These are phyloP conservation scores for Amylostereum chailletii DNA, from an alignment of 1,284 basidiomycete genomes.

Conservation along the genomic window DNA sequence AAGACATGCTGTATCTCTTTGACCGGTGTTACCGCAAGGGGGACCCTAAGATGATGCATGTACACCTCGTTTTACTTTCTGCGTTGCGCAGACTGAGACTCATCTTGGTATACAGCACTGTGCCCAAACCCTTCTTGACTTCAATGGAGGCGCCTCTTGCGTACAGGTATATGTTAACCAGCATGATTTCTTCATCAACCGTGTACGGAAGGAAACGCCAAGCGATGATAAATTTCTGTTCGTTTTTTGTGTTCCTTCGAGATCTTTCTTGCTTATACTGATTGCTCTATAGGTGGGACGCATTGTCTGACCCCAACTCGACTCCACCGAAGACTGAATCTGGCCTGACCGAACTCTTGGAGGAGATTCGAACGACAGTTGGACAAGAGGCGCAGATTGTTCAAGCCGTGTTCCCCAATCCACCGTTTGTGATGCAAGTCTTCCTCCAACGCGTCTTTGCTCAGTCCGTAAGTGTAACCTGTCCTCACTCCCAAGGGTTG, in stretches of 20 bases:
- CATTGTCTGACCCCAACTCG: constrained; percentile 73
- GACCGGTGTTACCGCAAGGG: constrained; percentile 93
- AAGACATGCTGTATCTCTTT: constrained; percentile 95
- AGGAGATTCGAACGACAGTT: constrained; percentile 86
- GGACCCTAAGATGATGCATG: constrained; percentile 99
- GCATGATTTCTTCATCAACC: constrained; percentile 98
- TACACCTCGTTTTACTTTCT: constrained; percentile 21
- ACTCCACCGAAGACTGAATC: constrained; percentile 75
- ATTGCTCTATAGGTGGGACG: constrained; percentile 61
- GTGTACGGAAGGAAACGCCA: constrained; percentile 54
- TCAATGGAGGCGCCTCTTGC: constrained; percentile 95
- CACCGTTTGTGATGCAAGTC: constrained; percentile 96
- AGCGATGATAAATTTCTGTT: constrained; percentile 57
- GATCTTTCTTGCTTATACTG: constrained; percentile 8
- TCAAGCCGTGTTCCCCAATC: constrained; percentile 96
- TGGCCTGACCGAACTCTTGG: constrained; percentile 75
- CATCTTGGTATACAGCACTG: constrained; percentile 62
- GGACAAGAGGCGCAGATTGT: constrained; percentile 97
- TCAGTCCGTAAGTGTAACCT: constrained; percentile 67
- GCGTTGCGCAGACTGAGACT: constrained; percentile 2
- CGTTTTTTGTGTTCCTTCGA: constrained; percentile 18
- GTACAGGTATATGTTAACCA: constrained; percentile 99
- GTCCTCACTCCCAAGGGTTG: not conserved
- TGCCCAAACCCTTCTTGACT: constrained; percentile 92
- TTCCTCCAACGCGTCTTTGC: constrained; percentile 98